These are phyloP conservation scores for Clavispora santaluciae DNA, from an alignment of 805 yeast species.

Conservation along the genomic window DNA sequence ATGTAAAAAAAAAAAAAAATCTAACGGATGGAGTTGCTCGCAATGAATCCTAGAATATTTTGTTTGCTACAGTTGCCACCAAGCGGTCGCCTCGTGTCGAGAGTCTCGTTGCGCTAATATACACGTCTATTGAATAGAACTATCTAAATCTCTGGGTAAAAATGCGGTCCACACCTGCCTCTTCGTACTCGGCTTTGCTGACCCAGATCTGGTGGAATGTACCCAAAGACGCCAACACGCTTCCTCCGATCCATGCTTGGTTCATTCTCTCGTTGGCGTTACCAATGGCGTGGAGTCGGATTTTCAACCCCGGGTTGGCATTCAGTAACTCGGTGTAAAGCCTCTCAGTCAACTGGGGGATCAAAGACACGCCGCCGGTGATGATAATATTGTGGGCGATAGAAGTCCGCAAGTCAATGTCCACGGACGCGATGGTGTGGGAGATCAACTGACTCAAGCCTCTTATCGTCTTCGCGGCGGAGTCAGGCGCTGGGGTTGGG, in stretches of 20 bases:
- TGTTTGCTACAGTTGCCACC: too few species aligned
- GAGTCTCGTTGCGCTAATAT: neutral
- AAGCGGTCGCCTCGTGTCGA: neutral
- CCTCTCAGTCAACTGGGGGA: constrained; percentile 79
- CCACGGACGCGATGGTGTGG: constrained; percentile 53
- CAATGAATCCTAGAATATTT: too few species aligned
- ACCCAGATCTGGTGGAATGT: constrained; percentile 97
- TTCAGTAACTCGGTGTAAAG: constrained; percentile 64
- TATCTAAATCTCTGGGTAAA: constrained; percentile 78
- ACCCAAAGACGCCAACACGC: constrained; percentile 81
- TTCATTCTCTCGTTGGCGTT: constrained; percentile 69
- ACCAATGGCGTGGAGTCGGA: constrained; percentile 79
- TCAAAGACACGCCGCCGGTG: constrained; percentile 77
- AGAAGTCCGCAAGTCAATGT: constrained; percentile 79
- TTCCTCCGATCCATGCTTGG: constrained; percentile 90
- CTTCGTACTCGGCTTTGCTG: constrained; percentile 78
- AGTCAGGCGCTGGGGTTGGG: constrained; percentile 17
- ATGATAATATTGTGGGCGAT: constrained; percentile 84
- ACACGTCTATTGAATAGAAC: neutral
- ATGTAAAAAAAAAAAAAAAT: too few species aligned
- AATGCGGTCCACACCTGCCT: constrained; percentile 79
- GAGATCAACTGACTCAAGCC: constrained; percentile 61
- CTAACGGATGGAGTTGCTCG: too few species aligned
- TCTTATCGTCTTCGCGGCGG: constrained; percentile 18
- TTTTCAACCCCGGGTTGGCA: constrained; percentile 78